phyloP scores from a whole-genome alignment of 106 monocot genomes.

The Dendrobium nobile region DNA sequence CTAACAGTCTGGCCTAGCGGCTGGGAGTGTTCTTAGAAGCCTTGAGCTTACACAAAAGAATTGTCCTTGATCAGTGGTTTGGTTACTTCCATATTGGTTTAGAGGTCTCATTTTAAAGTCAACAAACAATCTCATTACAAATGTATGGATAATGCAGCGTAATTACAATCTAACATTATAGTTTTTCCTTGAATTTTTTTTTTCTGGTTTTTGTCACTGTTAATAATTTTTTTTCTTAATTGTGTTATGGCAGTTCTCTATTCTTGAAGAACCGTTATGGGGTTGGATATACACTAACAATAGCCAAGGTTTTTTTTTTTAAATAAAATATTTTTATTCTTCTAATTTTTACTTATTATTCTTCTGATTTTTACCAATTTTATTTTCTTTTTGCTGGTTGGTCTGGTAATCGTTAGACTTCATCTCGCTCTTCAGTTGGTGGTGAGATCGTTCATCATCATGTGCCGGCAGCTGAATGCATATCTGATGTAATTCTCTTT shows the following conservation, averaged over 20 bases:
- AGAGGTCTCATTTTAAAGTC: neutral
- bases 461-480: slow-evolving; percentile 60
- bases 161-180: neutral
- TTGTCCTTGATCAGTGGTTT: neutral
- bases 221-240: neutral
- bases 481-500: slow-evolving; percentile 67
- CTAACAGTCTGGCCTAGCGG: neutral
- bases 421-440: slow-evolving; percentile 44
- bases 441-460: slow-evolving; percentile 71
- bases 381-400: slow-evolving; percentile 3
- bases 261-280: slow-evolving; percentile 85
- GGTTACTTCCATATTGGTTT: neutral
- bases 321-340: neutral
- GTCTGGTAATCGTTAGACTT: slow-evolving; percentile 31
- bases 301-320: slow-evolving; percentile 48
- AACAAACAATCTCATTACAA: neutral
- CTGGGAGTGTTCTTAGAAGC: neutral
- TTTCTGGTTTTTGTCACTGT: neutral
- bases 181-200: neutral
- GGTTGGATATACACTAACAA: slow-evolving; percentile 86
- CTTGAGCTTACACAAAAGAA: neutral
- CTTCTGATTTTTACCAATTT: neutral
- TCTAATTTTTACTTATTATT: neutral
- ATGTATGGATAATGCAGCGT: neutral
- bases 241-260: slow-evolving; percentile 46